Base-by-base conservation (phyloP, 768 basidiomycete genomes). In the Lactarius hatsudake region DNA sequence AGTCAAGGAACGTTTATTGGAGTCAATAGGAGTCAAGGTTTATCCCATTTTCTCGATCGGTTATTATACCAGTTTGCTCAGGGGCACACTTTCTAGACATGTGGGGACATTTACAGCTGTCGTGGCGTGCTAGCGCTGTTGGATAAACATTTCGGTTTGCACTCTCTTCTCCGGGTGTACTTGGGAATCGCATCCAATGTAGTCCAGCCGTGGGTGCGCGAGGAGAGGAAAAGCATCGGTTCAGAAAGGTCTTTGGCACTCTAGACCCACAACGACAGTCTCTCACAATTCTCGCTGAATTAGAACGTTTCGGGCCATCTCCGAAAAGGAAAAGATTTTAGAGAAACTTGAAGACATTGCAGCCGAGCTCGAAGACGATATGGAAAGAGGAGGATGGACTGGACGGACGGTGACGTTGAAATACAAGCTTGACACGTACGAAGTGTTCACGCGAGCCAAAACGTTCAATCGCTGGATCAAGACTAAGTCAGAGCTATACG, bases 361-460 rank as follows among this genome's bases (percentile, higher is more conserved):
- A 1, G 83, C 82, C 2, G 90, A 94, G 72, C 84, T 99, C 15
- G 91, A 87, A 73, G 81, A 83, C 53, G 95, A 97, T 74, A 88
- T 98, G 85, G 78, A 81, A 32, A 76, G 82, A n/a, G 81, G 82
- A 55, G 89, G 91, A 36, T 99, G 94, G 88, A 83, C 87, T 8
- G 96, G 94, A 9, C 86, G 89, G 70, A 97, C 94, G 0, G 82
- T 98, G 38, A 96, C 93, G 0, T 81, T 98, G 59, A 97, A 96
- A 75, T 95, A 89, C 76, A 99, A 99, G 79, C 83, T 93, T 40
- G 89, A 96, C 74, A 94, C 88, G 1, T 98, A 88, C 76, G 87
- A 96, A 81, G 89, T 89, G 0, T 89, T 90, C 73, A 93, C 93
- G 18, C 87, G 95, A 38, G 91, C 95, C 5, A 89, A 88, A 75